Conservation (phyloP, 768 basidiomycete genomes). For the Cubamyces lactineus region DNA sequence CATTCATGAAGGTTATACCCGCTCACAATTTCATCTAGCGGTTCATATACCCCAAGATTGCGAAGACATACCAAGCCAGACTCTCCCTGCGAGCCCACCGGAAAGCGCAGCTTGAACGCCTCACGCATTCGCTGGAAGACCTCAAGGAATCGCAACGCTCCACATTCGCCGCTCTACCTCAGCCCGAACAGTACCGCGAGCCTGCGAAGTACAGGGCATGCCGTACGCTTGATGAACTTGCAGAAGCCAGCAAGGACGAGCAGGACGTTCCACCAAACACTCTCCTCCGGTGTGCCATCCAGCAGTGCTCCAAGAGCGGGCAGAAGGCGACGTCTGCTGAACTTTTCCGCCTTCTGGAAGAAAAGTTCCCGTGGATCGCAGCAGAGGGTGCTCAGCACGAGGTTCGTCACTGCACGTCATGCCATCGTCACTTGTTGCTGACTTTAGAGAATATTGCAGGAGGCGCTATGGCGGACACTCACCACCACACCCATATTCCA, state of each 20-base stretch:
- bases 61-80: conserved; percentile 61
- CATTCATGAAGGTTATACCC: neutral
- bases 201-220: conserved; percentile 46
- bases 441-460: conserved; percentile 34
- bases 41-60: conserved; percentile 68
- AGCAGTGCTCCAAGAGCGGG: conserved; percentile 46
- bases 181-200: conserved; percentile 54
- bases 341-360: conserved; percentile 60
- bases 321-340: conserved; percentile 56
- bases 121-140: conserved; percentile 57
- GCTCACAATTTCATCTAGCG: conserved; percentile 47
- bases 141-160: conserved; percentile 60
- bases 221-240: conserved; percentile 47
- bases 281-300: conserved; percentile 64
- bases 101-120: conserved; percentile 52
- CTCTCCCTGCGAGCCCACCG: conserved; percentile 65
- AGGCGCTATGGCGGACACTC: conserved; percentile 63
- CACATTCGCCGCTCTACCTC: conserved; percentile 60
- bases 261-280: conserved; percentile 51
- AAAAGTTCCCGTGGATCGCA: conserved; percentile 59
- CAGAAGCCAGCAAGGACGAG: conserved; percentile 29
- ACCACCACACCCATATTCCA: conserved; percentile 54
- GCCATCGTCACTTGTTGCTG: neutral
- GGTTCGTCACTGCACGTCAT: conserved; percentile 41
- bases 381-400: conserved; percentile 55